Evolutionary conservation across 257 asterid species (phyloP), one percentile per base, ranked within the genome.

Genomic region (Solanum rostratum): DNA sequence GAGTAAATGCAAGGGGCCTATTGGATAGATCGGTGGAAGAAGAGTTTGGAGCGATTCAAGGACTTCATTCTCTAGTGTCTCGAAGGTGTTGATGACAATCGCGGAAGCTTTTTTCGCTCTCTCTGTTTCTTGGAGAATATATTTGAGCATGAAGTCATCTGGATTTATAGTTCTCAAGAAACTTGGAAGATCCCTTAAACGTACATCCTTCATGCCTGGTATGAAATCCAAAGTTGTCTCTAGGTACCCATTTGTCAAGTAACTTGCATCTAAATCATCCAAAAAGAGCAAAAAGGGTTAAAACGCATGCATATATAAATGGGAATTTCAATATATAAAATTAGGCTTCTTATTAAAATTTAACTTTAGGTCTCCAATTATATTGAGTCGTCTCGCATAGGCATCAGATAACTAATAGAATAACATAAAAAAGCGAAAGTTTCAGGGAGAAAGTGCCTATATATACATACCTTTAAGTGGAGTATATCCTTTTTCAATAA

Each of bases 1-100:
- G 8, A 85, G 82, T 13, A 81, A 33, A 27, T 85, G 84, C 9
- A 85, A 80, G 14, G 81, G 87, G 2, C 87, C 87, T 55, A 85
- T 59, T 50, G 85, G 13, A 53, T 80, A 85, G 0, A 79, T 43
- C 0, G 76, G 80, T 24, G 87, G 80, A 20, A 74, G 76, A 11
- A 62, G 16, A 16, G 60, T 24, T 11, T 10, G 50, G 39, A 84
- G 79, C 0, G 55, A 37, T 37, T 53, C 37, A 20, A 85, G 54
- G 54, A 59, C 68, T 68, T 81, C 79, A n/a, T 14, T 33, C 37
- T 86, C 88, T 15, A 86, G 45, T 3, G 76, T 29, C 6, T 82
- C 79, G 7, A 60, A 86, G 0, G 88, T 86, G 22, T 86, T 83
- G 12, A 86, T 1, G 19, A 86, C 2, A n/a, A 82, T 53, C 4